Conservation (phyloP, 225 moss, liverwort and hornwort species). For the Antitrichia curtipendula region DNA sequence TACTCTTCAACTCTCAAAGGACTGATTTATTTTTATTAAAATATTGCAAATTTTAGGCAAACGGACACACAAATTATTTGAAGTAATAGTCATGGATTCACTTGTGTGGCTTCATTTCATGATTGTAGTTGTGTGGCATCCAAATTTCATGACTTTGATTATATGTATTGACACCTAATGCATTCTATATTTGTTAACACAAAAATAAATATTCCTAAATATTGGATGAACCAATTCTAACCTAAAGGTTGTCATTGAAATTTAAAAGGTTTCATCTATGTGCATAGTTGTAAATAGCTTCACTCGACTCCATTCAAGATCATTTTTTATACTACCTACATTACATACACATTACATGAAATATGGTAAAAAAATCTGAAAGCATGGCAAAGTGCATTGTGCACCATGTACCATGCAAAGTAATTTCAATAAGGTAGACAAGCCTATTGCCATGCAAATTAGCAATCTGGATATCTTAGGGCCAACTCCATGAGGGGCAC, state of each 20-base stretch:
- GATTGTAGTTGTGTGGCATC: fast-evolving
- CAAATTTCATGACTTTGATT: background rate
- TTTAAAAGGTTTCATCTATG: background rate
- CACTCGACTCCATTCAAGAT: background rate
- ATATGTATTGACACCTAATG: background rate
- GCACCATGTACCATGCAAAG: background rate
- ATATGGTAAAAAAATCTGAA: background rate
- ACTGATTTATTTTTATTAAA: background rate
- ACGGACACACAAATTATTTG: background rate
- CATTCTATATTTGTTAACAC: background rate
- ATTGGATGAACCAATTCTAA: fast-evolving
- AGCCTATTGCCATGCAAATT: too few species aligned
- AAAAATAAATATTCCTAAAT: background rate
- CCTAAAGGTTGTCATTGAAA: background rate
- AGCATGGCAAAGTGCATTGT: background rate
- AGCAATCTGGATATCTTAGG: too few species aligned
- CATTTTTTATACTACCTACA: background rate
- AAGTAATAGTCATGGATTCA: fast-evolving
- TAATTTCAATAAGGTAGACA: background rate
- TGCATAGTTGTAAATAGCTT: too few species aligned
- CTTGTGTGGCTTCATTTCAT: background rate
- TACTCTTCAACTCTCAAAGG: background rate
- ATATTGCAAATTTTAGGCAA: background rate
- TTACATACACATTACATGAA: background rate
- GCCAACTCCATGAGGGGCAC: too few species aligned